Conservation (phyloP, 2,329 filamentous ascomycete species). For the Aspergillus ustus region DNA sequence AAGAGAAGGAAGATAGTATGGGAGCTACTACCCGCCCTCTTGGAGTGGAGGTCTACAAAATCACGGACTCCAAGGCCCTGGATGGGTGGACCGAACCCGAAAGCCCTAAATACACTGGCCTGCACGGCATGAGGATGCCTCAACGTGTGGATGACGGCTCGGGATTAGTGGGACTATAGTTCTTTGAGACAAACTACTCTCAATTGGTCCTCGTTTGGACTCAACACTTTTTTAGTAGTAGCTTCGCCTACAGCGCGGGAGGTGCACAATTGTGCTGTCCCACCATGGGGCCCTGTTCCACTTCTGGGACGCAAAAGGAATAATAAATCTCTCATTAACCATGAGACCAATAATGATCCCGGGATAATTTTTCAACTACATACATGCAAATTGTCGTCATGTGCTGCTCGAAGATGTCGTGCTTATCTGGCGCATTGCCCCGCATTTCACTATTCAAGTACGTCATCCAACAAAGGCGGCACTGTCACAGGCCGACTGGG, state of each 20-base stretch:
- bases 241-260: neutral
- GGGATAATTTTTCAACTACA: neutral
- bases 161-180: conserved; percentile 33
- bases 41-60: conserved; percentile 71
- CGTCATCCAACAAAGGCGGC: neutral
- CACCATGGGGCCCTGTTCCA: neutral
- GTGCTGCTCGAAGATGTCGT: neutral
- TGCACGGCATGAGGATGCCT: conserved; percentile 66
- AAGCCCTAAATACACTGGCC: conserved; percentile 64
- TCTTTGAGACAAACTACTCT: neutral
- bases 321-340: neutral
- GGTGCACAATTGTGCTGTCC: neutral
- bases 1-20: conserved; percentile 58
- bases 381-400: neutral
- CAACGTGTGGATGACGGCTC: conserved; percentile 34
- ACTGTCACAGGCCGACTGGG: neutral
- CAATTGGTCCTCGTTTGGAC: neutral
- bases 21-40: conserved; percentile 74
- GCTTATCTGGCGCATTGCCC: neutral
- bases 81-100: conserved; percentile 67
- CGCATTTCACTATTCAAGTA: neutral
- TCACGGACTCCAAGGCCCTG: conserved; percentile 61
- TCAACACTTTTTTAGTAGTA: neutral
- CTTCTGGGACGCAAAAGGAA: neutral
- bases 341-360: neutral